Evolutionary conservation across 2,329 filamentous ascomycete species (phyloP), one percentile per base, ranked within the genome.

Genomic region (Pseudogymnoascus sp.): DNA sequence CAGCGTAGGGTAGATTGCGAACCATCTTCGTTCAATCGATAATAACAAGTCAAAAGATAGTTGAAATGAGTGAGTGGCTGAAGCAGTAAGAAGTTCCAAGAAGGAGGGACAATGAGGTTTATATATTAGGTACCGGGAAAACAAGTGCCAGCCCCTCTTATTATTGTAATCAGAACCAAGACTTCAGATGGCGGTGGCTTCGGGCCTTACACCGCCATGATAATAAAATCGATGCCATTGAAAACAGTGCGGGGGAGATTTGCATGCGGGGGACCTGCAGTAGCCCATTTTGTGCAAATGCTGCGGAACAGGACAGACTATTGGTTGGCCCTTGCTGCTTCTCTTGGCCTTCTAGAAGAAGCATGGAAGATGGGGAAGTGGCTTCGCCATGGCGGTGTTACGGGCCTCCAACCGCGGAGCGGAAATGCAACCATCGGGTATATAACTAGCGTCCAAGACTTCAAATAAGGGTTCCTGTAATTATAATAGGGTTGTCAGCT

Each of bases 171-270:
- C 37, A 29, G n/a, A 26, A 26, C 37, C 33, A 37, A 60, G 37
- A 38, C 33, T 38, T 38, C 33, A 26, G 12, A 6, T 26, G 58
- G 58, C 58, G 58, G 58, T 60, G 37, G 58, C 37, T 41, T 38
- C 58, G 58, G 58, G 33, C 58, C 58, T 60, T 60, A 37, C 23
- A 60, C 58, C 58, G 58, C 58, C 33, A 19, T 39, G 58, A 41
- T 38, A 38, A 41, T 60, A 60, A 37, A 60, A n/a, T 60, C 58
- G 58, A 10, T 19, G 31, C 21, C 33, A 37, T 26, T 60, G 6
- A 4, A 23, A 60, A 60, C 31, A 60, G 21, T 59, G 58, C 58
- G 33, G 58, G 58, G 58, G 19, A 39, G 58, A 60, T 60, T 60
- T 38, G 58, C 19, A 60, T 55, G 49, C 49, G 49, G 49, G 49